Base-by-base conservation (phyloP, 2,329 filamentous ascomycete genomes). In the Cladobotryum protrusum region DNA sequence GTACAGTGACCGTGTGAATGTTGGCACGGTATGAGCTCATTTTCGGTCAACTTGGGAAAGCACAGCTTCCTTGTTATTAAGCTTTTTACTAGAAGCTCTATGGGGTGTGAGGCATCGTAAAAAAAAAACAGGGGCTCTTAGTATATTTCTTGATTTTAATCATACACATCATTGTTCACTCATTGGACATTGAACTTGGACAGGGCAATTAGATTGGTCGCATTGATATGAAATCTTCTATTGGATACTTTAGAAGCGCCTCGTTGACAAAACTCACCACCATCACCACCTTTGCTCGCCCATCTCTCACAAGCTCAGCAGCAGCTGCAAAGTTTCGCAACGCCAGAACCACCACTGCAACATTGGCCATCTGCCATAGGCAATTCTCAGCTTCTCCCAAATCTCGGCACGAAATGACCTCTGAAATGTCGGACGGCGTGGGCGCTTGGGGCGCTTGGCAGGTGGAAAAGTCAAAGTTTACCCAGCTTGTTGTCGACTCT, bases 401-500 rank as follows among this genome's bases (percentile, higher is more conserved):
- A 33, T 9, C 17, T 7, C 34, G 47, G 9, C 41, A 18, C n/a
- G n/a, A 17, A n/a, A 34, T 17, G 18, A 47, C 45, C 37, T 33
- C 41, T 0, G 49, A 48, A 32, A 67, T 67, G 61, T 49, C 58
- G 19, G 54, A 56, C 36, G 54, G 54, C 24, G 51, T 51, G 12
- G 62, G 65, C 45, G 58, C 67, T 6, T 68, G 66, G 66, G 68
- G 68, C 29, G 68, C 68, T 13, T 71, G 68, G 68, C 68, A 71
- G 61, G 64, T 66, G 40, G 59, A 66, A 60, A 54, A 66, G 5
- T 60, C 66, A 45, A 53, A 53, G 50, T 79, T 81, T 53, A 78
- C 74, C 13, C 67, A 73, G 62, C 63, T 68, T n/a, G 89, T 95
- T 45, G 85, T 95, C 50, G 74, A 76, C 59, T 84, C 88, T 9